phyloP scores from a whole-genome alignment of 164 flowering plant species.

The Warburgia ugandensis region DNA sequence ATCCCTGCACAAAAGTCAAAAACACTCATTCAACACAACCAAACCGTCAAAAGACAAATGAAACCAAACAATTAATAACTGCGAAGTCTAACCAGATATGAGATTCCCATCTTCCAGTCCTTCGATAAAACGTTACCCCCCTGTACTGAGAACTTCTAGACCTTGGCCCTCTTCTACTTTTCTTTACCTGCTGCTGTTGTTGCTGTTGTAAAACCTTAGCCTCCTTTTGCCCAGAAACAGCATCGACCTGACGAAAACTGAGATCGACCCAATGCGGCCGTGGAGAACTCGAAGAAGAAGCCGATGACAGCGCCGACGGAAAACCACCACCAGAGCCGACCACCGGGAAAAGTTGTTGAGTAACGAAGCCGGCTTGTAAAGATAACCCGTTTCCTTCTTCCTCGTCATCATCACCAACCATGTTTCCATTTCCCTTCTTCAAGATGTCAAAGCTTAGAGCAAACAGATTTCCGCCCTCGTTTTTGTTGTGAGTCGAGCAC shows the following conservation, averaged over 20 bases:
- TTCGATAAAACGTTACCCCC: constrained; percentile 87
- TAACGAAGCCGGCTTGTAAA: constrained; percentile 18
- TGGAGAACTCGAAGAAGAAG: constrained; percentile 17
- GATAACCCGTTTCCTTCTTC: background rate
- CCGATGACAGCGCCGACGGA: constrained; percentile 39
- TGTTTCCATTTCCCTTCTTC: constrained; percentile 10
- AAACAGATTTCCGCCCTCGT: constrained; percentile 9
- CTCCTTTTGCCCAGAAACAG: constrained; percentile 3
- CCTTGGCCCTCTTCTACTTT: constrained; percentile 92
- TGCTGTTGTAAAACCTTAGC: constrained; percentile 17
- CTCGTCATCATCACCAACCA: constrained; percentile 9
- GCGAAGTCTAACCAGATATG: constrained; percentile 57
- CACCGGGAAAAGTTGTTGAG: constrained; percentile 45
- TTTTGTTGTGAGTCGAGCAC: constrained; percentile 22
- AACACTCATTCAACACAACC: background rate
- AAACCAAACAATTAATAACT: background rate
- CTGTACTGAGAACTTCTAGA: constrained; percentile 89
- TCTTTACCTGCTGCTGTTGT: constrained; percentile 42
- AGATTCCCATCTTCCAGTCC: constrained; percentile 95
- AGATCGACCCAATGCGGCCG: constrained; percentile 40
- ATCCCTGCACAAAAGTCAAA: constrained; percentile 44
- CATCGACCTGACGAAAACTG: constrained; percentile 15
- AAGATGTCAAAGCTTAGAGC: constrained; percentile 40
- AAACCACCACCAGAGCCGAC: constrained; percentile 65
- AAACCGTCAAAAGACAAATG: background rate